Conservation (phyloP, 768 basidiomycete genomes). For the Rhizopogon salebrosus region DNA sequence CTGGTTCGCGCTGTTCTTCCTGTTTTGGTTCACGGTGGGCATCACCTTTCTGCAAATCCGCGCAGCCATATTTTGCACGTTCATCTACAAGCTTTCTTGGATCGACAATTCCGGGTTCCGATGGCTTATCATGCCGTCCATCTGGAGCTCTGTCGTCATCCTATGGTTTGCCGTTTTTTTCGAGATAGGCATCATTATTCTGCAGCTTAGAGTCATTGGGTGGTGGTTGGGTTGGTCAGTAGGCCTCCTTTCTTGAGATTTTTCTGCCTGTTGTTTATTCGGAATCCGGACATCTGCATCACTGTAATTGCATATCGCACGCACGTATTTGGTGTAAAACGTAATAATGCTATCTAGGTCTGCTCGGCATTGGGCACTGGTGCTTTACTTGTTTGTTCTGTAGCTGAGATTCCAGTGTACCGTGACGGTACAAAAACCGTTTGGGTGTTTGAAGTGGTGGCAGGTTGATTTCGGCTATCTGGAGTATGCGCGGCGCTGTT, state of each 20-base stretch:
- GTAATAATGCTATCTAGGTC: constrained; percentile 1
- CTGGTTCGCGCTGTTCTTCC: constrained; percentile 56
- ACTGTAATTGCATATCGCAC: constrained; percentile 5
- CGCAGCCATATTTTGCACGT: constrained; percentile 49
- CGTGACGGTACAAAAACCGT: not conserved
- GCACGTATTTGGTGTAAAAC: not conserved
- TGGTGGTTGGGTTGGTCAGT: constrained; percentile 80
- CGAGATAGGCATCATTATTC: constrained; percentile 51
- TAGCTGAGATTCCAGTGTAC: not conserved
- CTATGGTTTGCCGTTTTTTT: constrained; percentile 64
- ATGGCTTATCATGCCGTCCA: constrained; percentile 59
- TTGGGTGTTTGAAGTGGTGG: not conserved
- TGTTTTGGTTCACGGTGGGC: constrained; percentile 43
- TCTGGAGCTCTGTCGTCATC: constrained; percentile 57
- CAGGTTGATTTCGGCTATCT: not conserved
- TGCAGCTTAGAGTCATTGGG: constrained; percentile 51
- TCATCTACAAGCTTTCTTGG: constrained; percentile 50
- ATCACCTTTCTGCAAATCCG: constrained; percentile 52
- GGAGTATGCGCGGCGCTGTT: not conserved
- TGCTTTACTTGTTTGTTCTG: not conserved
- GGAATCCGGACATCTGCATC: constrained; percentile 6
- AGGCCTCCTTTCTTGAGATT: constrained; percentile 37
- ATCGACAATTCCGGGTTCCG: constrained; percentile 59
- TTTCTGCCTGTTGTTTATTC: constrained; percentile 4
- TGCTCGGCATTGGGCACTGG: constrained; percentile 2